Evolutionary conservation across 225 moss, liverwort and hornwort genomes (phyloP).

Genomic region (Climacium dendroides): DNA sequence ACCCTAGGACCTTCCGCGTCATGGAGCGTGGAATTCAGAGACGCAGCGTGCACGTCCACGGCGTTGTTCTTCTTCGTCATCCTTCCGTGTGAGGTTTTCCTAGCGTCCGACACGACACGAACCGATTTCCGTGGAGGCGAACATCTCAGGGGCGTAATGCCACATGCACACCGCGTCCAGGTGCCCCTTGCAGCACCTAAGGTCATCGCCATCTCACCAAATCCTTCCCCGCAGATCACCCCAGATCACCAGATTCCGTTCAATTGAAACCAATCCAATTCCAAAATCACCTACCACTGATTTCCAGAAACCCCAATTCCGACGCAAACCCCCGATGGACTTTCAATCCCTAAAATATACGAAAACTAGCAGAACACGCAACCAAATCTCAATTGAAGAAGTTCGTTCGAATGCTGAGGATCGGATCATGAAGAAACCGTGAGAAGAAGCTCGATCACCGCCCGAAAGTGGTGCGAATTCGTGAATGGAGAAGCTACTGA

Average conservation of each 20-base stretch:
- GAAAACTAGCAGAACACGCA: neutral
- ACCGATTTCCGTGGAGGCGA: neutral
- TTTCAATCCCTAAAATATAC: neutral
- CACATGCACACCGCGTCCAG: neutral
- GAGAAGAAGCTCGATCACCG: neutral
- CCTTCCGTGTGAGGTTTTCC: slow-evolving; percentile 6
- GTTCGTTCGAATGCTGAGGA: neutral
- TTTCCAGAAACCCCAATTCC: neutral
- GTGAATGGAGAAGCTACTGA: neutral
- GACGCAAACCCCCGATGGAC: neutral
- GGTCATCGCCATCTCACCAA: slow-evolving; percentile 19
- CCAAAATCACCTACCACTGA: neutral
- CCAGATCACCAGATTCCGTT: neutral
- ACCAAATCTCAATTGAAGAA: neutral
- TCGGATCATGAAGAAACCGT: neutral
- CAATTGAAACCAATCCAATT: neutral
- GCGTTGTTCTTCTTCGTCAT: slow-evolving; percentile 32
- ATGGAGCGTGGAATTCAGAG: slow-evolving; percentile 5
- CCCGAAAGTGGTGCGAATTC: neutral
- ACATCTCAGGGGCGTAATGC: neutral
- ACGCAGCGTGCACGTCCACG: slow-evolving; percentile 9
- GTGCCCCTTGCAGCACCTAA: slow-evolving; percentile 6
- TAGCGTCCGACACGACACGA: slow-evolving; percentile 1
- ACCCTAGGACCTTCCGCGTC: neutral
- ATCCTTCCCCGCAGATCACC: neutral